A percentile compares a stretch with the other conserved stretches of the same genome.
Evolutionary conservation across 176 grass and related monocot species (phyloP).

Genomic region (Oryza officinalis): DNA sequence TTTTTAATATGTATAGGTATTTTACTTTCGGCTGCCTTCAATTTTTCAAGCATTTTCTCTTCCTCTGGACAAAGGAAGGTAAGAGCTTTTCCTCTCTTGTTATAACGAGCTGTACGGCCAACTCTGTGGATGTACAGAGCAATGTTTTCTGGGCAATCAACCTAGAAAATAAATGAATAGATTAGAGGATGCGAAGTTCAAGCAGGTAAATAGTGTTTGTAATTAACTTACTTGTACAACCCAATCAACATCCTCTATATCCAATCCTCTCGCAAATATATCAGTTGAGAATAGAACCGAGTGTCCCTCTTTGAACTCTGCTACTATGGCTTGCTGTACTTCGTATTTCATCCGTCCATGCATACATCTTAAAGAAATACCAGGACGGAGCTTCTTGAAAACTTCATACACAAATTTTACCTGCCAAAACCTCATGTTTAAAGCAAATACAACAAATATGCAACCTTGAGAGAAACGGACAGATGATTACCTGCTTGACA

Average conservation of each 20-base stretch:
- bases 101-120: conserved; percentile 90
- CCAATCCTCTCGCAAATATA: conserved; percentile 72
- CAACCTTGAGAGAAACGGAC: conserved; percentile 14
- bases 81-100: conserved; percentile 74
- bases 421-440: conserved; percentile 34
- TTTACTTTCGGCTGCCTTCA: conserved; percentile 76
- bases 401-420: conserved; percentile 89
- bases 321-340: conserved; percentile 63
- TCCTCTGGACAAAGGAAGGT: conserved; percentile 85
- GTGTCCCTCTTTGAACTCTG: conserved; percentile 63
- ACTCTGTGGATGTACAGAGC: conserved; percentile 87
- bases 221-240: conserved; percentile 75
- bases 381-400: conserved; percentile 96
- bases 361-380: conserved; percentile 92
- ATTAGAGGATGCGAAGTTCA: conserved; percentile 18
- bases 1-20: conserved; percentile 68
- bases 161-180: conserved; percentile 39
- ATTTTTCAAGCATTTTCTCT: conserved; percentile 78
- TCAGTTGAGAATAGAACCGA: conserved; percentile 97
- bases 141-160: conserved; percentile 87
- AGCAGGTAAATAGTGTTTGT: conserved; percentile 12
- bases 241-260: conserved; percentile 93
- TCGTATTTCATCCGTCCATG: conserved; percentile 74
- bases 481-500: conserved; percentile 74
- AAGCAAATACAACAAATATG: conserved; percentile 16